Evolutionary conservation across 2,329 filamentous ascomycete genomes (phyloP).

Genomic region (Leptographium flavum): DNA sequence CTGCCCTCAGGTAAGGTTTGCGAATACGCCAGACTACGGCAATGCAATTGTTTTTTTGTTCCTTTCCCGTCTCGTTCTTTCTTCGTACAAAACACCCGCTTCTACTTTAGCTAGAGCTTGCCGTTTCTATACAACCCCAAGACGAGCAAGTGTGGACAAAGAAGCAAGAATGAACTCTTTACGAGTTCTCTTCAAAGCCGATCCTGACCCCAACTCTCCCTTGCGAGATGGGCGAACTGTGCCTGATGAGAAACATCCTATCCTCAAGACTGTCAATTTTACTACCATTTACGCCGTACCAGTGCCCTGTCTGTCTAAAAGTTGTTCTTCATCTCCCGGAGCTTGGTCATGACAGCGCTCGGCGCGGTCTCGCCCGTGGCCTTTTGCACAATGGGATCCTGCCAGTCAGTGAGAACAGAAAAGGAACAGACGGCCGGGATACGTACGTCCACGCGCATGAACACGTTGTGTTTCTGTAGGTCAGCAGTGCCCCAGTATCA

Average conservation of each 20-base stretch:
- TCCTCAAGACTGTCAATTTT: slow-evolving; percentile 4
- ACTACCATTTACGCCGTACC: slow-evolving; percentile 3
- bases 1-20: too few relatives aligned
- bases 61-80: neutral
- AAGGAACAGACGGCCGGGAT: too few relatives aligned
- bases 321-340: slow-evolving; percentile 85
- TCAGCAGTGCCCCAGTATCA: neutral
- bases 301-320: slow-evolving; percentile 35
- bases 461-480: slow-evolving; percentile 74
- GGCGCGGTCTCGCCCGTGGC: slow-evolving; percentile 69
- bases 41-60: neutral
- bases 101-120: slow-evolving; percentile 55
- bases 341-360: slow-evolving; percentile 67
- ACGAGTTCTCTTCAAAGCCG: slow-evolving; percentile 13
- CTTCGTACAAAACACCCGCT: slow-evolving; percentile 21
- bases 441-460: slow-evolving; percentile 80
- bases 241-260: slow-evolving; percentile 20
- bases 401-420: slow-evolving; percentile 6
- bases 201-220: slow-evolving; percentile 8
- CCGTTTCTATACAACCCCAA: slow-evolving; percentile 34
- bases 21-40: too few relatives aligned
- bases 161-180: slow-evolving; percentile 40
- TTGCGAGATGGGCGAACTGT: slow-evolving; percentile 7
- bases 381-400: slow-evolving; percentile 76
- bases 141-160: slow-evolving; percentile 55